These are phyloP conservation scores for Claviceps pusilla DNA, from an alignment of 2,329 filamentous ascomycete genomes.

Conservation along the genomic window DNA sequence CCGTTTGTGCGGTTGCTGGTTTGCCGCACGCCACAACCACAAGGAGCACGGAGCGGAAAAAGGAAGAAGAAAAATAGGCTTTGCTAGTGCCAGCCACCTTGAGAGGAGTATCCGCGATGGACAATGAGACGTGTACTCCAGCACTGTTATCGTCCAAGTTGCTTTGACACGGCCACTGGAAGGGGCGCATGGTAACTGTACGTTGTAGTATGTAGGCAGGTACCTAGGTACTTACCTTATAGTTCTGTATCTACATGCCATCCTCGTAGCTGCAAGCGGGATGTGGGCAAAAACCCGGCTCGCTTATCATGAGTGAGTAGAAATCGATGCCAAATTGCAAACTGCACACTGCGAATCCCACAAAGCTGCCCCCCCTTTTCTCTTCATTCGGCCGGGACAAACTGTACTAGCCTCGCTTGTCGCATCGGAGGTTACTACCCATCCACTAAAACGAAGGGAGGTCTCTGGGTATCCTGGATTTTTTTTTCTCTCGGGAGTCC, in stretches of 20 bases:
- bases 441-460: too few relatives aligned
- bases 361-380: too few relatives aligned
- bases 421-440: too few relatives aligned
- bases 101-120: background rate
- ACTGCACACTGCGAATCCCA: too few relatives aligned
- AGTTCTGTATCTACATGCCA: background rate
- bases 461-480: too few relatives aligned
- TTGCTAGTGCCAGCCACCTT: background rate
- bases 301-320: background rate
- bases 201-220: too few relatives aligned
- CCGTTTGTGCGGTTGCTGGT: too few relatives aligned
- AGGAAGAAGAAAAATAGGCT: background rate
- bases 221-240: too few relatives aligned
- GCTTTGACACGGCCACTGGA: background rate
- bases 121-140: background rate
- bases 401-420: background rate
- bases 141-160: background rate
- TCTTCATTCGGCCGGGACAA: background rate
- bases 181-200: background rate
- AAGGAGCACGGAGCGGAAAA: background rate
- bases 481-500: background rate
- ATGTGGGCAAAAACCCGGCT: background rate
- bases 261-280: background rate
- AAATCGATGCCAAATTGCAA: background rate
- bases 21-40: background rate